phyloP scores from a whole-genome alignment of 2,329 filamentous ascomycete genomes.

The Aspergillus sp. region DNA sequence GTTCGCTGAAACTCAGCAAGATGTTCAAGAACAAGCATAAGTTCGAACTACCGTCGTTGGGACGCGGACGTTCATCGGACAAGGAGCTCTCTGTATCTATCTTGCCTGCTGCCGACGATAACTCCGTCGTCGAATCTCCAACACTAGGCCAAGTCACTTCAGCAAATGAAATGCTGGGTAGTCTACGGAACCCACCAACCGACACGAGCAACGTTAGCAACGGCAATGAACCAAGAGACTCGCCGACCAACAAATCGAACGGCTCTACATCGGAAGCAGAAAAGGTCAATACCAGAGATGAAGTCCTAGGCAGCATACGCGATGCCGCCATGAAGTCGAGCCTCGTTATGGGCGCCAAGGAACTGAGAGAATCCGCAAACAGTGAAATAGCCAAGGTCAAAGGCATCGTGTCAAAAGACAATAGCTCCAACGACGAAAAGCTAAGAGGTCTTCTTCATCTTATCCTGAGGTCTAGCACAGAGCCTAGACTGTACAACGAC shows the following conservation, averaged over 20 bases:
- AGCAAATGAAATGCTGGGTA: no score
- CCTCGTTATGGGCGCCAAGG: not conserved
- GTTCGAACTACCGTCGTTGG: not conserved
- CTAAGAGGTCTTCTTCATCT: constrained; percentile 9
- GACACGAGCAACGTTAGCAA: no score
- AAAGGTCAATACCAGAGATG: no score
- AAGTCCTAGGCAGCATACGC: not conserved
- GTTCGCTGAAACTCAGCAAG: not conserved
- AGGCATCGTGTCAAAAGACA: not conserved
- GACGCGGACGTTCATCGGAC: not conserved
- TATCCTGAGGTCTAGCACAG: not conserved
- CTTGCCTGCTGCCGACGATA: not conserved
- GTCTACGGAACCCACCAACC: no score
- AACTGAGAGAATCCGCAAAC: not conserved
- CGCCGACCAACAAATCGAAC: no score
- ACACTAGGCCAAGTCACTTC: no score
- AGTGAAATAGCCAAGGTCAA: not conserved
- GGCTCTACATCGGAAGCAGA: no score
- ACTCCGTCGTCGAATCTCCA: not conserved
- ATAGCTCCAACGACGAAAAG: not conserved
- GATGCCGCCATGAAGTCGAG: not conserved
- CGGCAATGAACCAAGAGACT: no score
- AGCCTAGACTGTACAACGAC: not conserved
- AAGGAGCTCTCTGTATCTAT: not conserved
- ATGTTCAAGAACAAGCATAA: not conserved